Percentiles rank a stretch among this genome's conserved stretches.
Evolutionary conservation across 345 rosid genomes (phyloP).

Genomic region (Salix dunnii): DNA sequence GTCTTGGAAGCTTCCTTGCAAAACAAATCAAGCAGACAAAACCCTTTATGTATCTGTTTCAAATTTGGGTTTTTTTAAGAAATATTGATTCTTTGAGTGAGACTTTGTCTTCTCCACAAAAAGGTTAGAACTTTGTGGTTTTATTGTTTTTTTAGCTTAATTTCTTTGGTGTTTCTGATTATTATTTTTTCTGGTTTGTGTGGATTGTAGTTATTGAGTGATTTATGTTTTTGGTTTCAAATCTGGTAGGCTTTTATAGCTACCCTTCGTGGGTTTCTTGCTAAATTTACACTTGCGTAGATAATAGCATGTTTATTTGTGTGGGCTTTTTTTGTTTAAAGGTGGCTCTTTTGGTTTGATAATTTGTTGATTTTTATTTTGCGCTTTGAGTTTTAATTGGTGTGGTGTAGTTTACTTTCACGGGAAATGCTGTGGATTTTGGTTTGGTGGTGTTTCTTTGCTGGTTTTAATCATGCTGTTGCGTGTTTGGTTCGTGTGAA

Average conservation of each 20-base stretch:
- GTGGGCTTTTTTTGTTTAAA: background rate
- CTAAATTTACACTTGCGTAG: background rate
- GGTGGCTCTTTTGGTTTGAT: background rate
- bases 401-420: background rate
- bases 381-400: background rate
- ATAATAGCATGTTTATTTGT: background rate
- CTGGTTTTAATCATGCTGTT: background rate
- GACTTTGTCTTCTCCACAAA: background rate
- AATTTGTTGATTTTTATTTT: too few relatives aligned
- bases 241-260: background rate
- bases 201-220: background rate
- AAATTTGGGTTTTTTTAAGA: background rate
- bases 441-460: background rate
- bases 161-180: background rate
- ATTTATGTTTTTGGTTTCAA: background rate
- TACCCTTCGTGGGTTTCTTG: background rate
- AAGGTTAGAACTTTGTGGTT: background rate
- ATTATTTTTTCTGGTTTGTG: background rate
- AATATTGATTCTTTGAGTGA: background rate
- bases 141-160: background rate
- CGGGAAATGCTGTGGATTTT: background rate
- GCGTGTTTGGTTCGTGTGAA: background rate
- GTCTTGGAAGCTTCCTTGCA: too few relatives aligned
- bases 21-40: too few relatives aligned
- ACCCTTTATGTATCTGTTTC: background rate